These are phyloP conservation scores for Arthroderma sp. DNA, from an alignment of 2,329 filamentous ascomycete genomes.

Conservation along the genomic window DNA sequence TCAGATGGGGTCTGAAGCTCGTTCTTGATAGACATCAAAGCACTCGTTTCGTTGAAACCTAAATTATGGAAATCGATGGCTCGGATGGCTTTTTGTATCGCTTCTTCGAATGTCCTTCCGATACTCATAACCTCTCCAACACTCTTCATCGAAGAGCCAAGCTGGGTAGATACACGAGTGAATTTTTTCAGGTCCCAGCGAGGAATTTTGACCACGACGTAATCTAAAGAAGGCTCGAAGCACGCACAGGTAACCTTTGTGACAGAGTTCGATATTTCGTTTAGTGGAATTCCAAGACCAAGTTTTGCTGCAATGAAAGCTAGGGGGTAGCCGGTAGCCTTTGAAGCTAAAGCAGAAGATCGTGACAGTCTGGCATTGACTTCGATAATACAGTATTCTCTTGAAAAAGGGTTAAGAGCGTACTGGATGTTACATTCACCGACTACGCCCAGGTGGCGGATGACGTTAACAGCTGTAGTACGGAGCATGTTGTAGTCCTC, in stretches of 20 bases:
- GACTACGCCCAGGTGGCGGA: conserved; percentile 90
- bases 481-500: conserved; percentile 99
- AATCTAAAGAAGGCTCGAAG: conserved; percentile 96
- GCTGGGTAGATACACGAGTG: conserved; percentile 84
- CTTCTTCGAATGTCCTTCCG: conserved; percentile 91
- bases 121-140: conserved; percentile 99
- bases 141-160: conserved; percentile 99
- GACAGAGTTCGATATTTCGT: conserved; percentile 92
- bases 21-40: conserved; percentile 88
- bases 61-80: conserved; percentile 91
- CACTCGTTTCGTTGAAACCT: conserved; percentile 83
- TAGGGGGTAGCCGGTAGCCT: conserved; percentile 90
- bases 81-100: conserved; percentile 95
- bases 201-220: conserved; percentile 97
- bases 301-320: conserved; percentile 96
- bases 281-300: conserved; percentile 84
- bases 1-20: conserved; percentile 96
- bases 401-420: conserved; percentile 85
- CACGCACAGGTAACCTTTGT: conserved; percentile 93
- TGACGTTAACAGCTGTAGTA: conserved; percentile 92
- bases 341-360: conserved; percentile 90
- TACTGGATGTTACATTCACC: conserved; percentile 99
- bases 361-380: conserved; percentile 93
- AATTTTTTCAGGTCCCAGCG: conserved; percentile 99
- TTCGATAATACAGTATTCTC: conserved; percentile 98